Evolutionary conservation across 805 yeast species (phyloP), one percentile per base, ranked within the genome.

Genomic region (Ogataea parapolymorpha): DNA sequence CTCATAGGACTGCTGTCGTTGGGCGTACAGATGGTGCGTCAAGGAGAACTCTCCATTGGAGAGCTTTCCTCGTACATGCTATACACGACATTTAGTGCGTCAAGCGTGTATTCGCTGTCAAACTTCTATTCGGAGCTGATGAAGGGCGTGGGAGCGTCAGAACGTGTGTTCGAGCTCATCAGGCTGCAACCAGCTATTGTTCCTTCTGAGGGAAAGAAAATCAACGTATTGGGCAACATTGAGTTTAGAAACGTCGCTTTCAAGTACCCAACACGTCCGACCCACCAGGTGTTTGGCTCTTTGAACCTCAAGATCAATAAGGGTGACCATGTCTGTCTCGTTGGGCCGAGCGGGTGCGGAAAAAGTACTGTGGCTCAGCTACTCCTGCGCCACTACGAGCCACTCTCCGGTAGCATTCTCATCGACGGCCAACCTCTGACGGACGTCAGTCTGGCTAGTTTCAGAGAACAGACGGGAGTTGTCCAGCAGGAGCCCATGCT

Each of bases 131-230:
- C 95, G 2, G 98, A 91, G 61, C 68, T 91, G 44, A 91, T 91
- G 97, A 91, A 91, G 66, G 98, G 97, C 41, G 85, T 90, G 6
- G 98, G 98, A 37, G 97, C 98, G 0, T 93, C 96, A 0, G 82
- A 89, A 37, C 71, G 98, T 45, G 77, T 91, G 18, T 90, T 91
- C 67, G 98, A 91, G 59, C 69, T 91, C 36, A 79, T 83, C 45
- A 93, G 85, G 46, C 72, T 88, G 62, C 71, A 79, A 49, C 95
- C 97, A 0, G 62, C 70, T 9, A 87, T 90, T 35, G 71, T 76
- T 12, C 77, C 90, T 2, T 74, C 83, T 2, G 57, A 69, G 16
- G 98, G 98, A 18, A 53, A 54, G 26, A 68, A 67, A 37, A 66
- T 74, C 25, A 44, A 57, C 31, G 54, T 73, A 26, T 65, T 72